A percentile compares a stretch with the other conserved stretches of the same genome.
These are phyloP conservation scores for Fusarium bulbicola DNA, from an alignment of 2,329 filamentous ascomycete genomes.

Conservation along the genomic window DNA sequence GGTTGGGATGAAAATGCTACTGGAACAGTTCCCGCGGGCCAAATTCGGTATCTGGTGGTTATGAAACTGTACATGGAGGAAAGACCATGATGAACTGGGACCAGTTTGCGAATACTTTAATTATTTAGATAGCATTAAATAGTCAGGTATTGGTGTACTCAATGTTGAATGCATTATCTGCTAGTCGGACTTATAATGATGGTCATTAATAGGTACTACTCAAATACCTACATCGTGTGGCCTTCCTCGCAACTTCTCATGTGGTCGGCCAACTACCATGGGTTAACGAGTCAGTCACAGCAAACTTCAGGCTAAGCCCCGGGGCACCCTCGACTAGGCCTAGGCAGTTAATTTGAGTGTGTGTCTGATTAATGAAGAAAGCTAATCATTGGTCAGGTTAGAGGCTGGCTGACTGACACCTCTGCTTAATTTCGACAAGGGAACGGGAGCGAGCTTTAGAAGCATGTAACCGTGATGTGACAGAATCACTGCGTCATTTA, in stretches of 20 bases:
- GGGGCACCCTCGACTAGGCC: conserved; percentile 18
- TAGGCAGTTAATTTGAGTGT: conserved; percentile 6
- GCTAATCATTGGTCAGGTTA: conserved; percentile 15
- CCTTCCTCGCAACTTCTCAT: background rate
- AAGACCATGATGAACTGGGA: background rate
- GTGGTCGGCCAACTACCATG: conserved; percentile 7
- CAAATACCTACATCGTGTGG: background rate
- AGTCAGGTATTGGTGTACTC: background rate
- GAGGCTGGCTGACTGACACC: conserved; percentile 18
- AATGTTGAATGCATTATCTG: background rate
- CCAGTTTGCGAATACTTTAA: background rate
- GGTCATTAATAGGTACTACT: background rate
- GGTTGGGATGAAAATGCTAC: background rate
- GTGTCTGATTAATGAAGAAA: conserved; percentile 1
- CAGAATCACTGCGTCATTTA: conserved; percentile 24
- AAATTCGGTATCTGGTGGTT: background rate
- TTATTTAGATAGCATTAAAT: background rate
- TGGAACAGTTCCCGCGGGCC: background rate
- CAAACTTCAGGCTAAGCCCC: conserved; percentile 12
- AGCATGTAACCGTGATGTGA: conserved; percentile 1
- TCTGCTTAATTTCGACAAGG: conserved; percentile 11
- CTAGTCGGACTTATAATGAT: background rate
- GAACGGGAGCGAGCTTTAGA: conserved; percentile 1
- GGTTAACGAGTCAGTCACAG: conserved; percentile 26
- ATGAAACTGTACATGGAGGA: background rate